Percentiles rank a stretch among this genome's conserved stretches.
These are phyloP conservation scores for Xylogone sp. DNA, from an alignment of 2,329 filamentous ascomycete species.

Conservation along the genomic window DNA sequence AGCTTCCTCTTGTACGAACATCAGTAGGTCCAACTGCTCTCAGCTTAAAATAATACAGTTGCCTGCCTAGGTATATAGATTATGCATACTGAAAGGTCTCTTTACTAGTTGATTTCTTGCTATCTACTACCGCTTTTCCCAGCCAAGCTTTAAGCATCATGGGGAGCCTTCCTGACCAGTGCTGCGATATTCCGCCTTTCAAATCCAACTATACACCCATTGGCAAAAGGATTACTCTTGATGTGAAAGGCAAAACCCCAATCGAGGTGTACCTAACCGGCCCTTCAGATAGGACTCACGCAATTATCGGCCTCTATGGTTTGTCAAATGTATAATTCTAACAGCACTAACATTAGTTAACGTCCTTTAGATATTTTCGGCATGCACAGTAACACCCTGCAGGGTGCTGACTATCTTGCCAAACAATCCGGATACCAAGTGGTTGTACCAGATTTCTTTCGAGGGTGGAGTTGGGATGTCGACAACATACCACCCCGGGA, in stretches of 20 bases:
- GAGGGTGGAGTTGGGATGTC: conserved; percentile 3
- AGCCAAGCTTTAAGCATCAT: neutral
- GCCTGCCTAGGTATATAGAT: neutral
- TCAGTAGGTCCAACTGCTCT: neutral
- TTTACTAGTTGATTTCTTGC: neutral
- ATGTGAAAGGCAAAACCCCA: neutral
- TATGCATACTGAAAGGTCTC: too few relatives aligned
- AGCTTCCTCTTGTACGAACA: neutral
- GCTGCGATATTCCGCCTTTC: conserved; percentile 6
- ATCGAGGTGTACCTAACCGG: neutral
- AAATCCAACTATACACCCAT: conserved; percentile 2
- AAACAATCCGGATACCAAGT: neutral
- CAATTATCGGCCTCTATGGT: neutral
- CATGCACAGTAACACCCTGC: conserved; percentile 4
- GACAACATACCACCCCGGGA: conserved; percentile 4
- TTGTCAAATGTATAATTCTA: neutral
- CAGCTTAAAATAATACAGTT: neutral
- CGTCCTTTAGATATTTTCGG: conserved; percentile 3
- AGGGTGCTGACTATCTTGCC: neutral
- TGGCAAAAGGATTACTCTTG: neutral
- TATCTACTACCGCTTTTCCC: neutral
- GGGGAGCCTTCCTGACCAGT: neutral
- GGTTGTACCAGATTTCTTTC: conserved; percentile 5
- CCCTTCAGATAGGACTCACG: neutral
- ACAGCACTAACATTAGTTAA: neutral